Evolutionary conservation across 768 basidiomycete genomes (phyloP), one percentile per base, ranked within the genome.

Genomic region (Atractiella rhizophila): DNA sequence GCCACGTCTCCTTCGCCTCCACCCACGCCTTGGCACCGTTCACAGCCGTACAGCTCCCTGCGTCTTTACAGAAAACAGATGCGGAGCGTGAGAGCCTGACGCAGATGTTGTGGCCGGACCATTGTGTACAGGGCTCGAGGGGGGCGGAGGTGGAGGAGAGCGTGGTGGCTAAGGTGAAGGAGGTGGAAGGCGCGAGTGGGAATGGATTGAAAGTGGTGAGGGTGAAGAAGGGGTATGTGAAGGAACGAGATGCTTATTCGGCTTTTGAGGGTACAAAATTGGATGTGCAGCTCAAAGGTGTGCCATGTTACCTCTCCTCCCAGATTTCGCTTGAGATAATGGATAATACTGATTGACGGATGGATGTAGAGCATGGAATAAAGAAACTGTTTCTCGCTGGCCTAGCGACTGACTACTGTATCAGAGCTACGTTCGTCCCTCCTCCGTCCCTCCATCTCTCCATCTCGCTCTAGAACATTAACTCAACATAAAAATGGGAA

Each of bases 321-420:
- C 39, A 19, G 44, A 62, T 21, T 57, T 74, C 37, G 49, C 55
- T 41, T 47, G 35, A 37, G 16, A 43, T 36, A 8, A 39, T 23
- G 9, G 39, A 48, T 26, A 41, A 36, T 19, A 35, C 35, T 4
- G 28, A 42, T 20, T 30, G 33, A 54, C 5, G 37, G 36, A 11
- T 31, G 29, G 18, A 45, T 46, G 39, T 39, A 23, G 56, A 57
- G 32, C 57, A 61, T 30, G 60, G 54, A 1, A 63, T 76, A 10
- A 66, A 66, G 12, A 67, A 71, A 41, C 58, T 82, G 15, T 71
- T 70, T 40, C 56, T 79, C 28, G 66, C 66, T 1, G 63, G 62
- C 1, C 58, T 83, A 26, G 79, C 80, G 16, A 70, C 75, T 2
- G 80, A 82, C 51, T 79, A 70, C 54, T 83, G 79, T 48, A 76